Evolutionary conservation across 768 basidiomycete genomes (phyloP).

Genomic region (Collybiopsis luxurians): DNA sequence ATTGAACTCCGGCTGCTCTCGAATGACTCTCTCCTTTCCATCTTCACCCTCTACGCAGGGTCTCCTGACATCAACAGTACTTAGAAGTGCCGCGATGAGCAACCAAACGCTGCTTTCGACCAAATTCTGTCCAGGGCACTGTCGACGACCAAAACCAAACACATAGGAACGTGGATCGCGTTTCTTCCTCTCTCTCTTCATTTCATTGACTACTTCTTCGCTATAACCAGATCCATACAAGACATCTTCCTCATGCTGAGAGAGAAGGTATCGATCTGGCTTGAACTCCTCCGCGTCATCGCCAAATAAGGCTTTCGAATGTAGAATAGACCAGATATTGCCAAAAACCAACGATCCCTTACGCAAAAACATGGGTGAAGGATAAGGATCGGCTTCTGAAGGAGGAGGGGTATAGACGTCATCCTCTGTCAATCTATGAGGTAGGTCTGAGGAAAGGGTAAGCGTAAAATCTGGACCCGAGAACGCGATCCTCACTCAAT

Average conservation of each 20-base stretch:
- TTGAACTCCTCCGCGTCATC: constrained; percentile 10
- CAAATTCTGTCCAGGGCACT: constrained; percentile 63
- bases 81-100: constrained; percentile 51
- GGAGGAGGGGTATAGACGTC: constrained; percentile 48
- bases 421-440: constrained; percentile 64
- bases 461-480: neutral
- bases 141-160: constrained; percentile 54
- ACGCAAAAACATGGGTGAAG: neutral
- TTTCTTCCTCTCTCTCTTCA: constrained; percentile 23
- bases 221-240: constrained; percentile 9
- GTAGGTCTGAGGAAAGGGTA: constrained; percentile 41
- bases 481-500: constrained; percentile 39
- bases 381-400: constrained; percentile 54
- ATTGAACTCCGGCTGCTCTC: constrained; percentile 42
- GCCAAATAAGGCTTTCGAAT: constrained; percentile 1
- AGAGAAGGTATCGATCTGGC: constrained; percentile 19
- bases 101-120: constrained; percentile 66
- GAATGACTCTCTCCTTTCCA: neutral
- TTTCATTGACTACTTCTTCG: constrained; percentile 13
- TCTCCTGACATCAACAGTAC: constrained; percentile 54
- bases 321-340: constrained; percentile 52
- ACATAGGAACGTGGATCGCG: constrained; percentile 43
- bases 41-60: constrained; percentile 40
- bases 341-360: constrained; percentile 38
- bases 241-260: constrained; percentile 12